Base-by-base conservation (phyloP, 2,329 filamentous ascomycete species). In the Coniochaeta sp. region DNA sequence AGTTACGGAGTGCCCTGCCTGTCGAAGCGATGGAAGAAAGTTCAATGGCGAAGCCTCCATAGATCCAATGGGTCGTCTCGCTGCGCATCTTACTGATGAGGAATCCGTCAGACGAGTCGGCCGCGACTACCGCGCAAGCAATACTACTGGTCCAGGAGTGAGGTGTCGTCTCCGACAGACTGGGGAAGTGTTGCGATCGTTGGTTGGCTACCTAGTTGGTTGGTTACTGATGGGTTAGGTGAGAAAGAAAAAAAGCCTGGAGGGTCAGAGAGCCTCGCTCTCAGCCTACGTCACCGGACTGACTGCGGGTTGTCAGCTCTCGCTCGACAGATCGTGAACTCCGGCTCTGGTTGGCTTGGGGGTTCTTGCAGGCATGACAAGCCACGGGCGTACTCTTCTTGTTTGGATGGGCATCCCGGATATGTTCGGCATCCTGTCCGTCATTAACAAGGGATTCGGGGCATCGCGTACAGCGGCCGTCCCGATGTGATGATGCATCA, bases 221-320 rank as follows among this genome's bases (percentile, higher is more conserved):
- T 16, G 35, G 20, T 22, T 24, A 18, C 3, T 16, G 4, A 40
- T 42, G 38, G 38, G 38, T 42, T 42, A 42, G 38, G 38, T 18
- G 38, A 42, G 18, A 22, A 22, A 12, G 27, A 6, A 30, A 12
- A 7, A 30, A 6, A n/a, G n/a, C n/a, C n/a, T n/a, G n/a, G n/a
- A n/a, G n/a, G n/a, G 6, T 12, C 27, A 12, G 27, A 42, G 38
- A 24, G 38, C 38, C 38, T 42, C 8, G 38, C 38, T 42, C 38
- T 42, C 38, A 42, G 38, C 38, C 38, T 42, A 42, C 38, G 38
- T 42, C 38, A 42, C 38, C 38, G n/a, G n/a, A n/a, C n/a, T n/a
- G 38, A 42, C 38, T 14, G 10, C 14, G n/a, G 12, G 20, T 30
- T 30, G 38, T 42, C 38, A 42, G 38, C 38, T n/a, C n/a, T 42